Evolutionary conservation across 1,139 yeast species (phyloP).

Genomic region (Hemisphaericaspora lyxosophila): DNA sequence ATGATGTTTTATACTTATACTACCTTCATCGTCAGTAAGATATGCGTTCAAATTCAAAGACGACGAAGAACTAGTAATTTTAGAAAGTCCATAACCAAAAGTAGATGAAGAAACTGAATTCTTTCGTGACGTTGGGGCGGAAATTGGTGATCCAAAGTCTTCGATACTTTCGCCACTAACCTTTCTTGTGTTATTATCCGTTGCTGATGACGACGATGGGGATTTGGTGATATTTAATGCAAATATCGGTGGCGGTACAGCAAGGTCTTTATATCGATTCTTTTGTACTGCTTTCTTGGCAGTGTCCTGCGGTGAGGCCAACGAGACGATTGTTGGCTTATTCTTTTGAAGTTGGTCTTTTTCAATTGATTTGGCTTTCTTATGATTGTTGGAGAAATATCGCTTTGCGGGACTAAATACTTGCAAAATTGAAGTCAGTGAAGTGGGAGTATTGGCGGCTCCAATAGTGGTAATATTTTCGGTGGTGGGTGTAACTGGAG

Average conservation of each 20-base stretch:
- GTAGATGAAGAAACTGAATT: slow-evolving; percentile 24
- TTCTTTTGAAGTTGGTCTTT: slow-evolving; percentile 11
- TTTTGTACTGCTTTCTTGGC: slow-evolving; percentile 10
- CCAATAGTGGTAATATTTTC: slow-evolving; percentile 31
- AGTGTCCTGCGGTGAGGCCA: slow-evolving; percentile 25
- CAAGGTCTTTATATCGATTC: slow-evolving; percentile 23
- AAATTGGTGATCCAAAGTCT: not conserved
- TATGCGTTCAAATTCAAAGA: slow-evolving; percentile 47
- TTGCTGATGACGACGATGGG: not conserved
- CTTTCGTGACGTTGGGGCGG: slow-evolving; percentile 18
- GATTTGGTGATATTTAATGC: slow-evolving; percentile 5
- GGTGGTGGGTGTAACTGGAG: slow-evolving; percentile 20
- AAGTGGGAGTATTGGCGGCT: slow-evolving; percentile 33
- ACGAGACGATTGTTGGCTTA: slow-evolving; percentile 40
- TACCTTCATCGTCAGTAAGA: slow-evolving; percentile 36
- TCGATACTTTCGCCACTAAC: not conserved
- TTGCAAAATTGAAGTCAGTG: slow-evolving; percentile 18
- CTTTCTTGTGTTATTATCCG: not conserved
- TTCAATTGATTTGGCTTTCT: slow-evolving; percentile 9
- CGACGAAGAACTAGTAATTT: slow-evolving; percentile 44
- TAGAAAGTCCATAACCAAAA: slow-evolving; percentile 27
- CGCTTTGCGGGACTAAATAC: slow-evolving; percentile 36
- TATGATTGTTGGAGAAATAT: slow-evolving; percentile 25
- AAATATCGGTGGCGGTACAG: slow-evolving; percentile 42
- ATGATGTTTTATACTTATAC: slow-evolving; percentile 3